Evolutionary conservation across 306 rosid genomes (phyloP).

Genomic region (Trifolium dubium): DNA sequence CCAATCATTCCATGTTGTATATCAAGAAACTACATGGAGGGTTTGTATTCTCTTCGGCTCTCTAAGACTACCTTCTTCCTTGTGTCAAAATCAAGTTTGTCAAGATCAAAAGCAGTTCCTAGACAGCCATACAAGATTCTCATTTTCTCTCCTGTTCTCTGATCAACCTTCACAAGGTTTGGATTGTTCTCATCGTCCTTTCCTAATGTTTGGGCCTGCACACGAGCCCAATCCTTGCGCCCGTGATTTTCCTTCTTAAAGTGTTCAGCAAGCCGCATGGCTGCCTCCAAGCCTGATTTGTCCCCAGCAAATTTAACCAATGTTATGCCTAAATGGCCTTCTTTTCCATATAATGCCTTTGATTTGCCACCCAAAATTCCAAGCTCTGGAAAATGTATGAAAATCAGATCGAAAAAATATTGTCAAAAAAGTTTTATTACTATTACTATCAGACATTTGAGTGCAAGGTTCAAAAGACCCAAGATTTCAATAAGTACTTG

Average conservation of each 20-base stretch:
- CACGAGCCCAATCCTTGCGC: conserved; percentile 72
- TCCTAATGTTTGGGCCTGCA: conserved; percentile 64
- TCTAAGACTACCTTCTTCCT: conserved; percentile 80
- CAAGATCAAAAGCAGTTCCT: conserved; percentile 86
- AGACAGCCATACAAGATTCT: conserved; percentile 89
- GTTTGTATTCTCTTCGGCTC: conserved; percentile 72
- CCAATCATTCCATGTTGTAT: conserved; percentile 39
- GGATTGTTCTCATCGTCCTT: conserved; percentile 86
- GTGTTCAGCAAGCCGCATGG: conserved; percentile 74
- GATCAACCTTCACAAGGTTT: conserved; percentile 74
- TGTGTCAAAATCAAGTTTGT: conserved; percentile 85
- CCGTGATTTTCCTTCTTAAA: conserved; percentile 82
- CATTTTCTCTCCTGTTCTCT: conserved; percentile 71
- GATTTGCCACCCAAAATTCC: conserved; percentile 93
- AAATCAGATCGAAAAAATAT: conserved; percentile 44
- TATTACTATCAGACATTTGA: conserved; percentile 29
- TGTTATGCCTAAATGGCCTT: conserved; percentile 91
- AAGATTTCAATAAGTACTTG: background rate
- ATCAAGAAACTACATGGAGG: conserved; percentile 51
- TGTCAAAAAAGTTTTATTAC: conserved; percentile 38
- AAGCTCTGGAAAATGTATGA: conserved; percentile 72
- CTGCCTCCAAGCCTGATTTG: conserved; percentile 82
- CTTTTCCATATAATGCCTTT: conserved; percentile 91
- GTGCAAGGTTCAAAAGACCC: conserved; percentile 32
- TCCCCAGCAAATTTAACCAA: conserved; percentile 81